Conservation (phyloP, 1,284 basidiomycete genomes). For the Hypsizygus ulmarius region DNA sequence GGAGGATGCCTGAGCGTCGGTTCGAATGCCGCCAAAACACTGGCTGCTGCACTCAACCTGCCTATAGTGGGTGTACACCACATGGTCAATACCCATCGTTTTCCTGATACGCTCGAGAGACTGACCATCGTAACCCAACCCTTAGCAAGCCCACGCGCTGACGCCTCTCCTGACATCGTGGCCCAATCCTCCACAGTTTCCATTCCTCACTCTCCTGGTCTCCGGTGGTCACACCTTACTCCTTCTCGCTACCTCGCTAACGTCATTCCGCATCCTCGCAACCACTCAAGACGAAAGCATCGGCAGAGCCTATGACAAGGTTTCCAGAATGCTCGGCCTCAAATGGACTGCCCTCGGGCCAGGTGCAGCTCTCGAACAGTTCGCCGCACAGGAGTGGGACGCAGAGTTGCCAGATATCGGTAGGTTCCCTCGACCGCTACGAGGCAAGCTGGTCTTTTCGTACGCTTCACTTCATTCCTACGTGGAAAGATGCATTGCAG, state of each 20-base stretch:
- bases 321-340: slow-evolving; percentile 65
- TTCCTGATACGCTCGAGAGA: neutral
- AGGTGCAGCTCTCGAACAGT: slow-evolving; percentile 77
- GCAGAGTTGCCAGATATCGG: slow-evolving; percentile 33
- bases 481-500: slow-evolving; percentile 51
- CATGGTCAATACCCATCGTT: slow-evolving; percentile 61
- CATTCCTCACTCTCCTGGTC: slow-evolving; percentile 84
- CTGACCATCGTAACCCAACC: slow-evolving; percentile 5
- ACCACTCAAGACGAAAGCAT: slow-evolving; percentile 77
- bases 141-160: slow-evolving; percentile 90
- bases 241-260: slow-evolving; percentile 63
- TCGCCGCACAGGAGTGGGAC: slow-evolving; percentile 41
- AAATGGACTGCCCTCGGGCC: slow-evolving; percentile 60
- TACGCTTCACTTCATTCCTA: slow-evolving; percentile 72
- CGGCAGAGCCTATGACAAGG: slow-evolving; percentile 80
- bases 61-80: slow-evolving; percentile 91
- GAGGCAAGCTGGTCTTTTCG: slow-evolving; percentile 64
- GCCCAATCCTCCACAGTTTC: slow-evolving; percentile 60
- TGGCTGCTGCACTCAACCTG: slow-evolving; percentile 75
- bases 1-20: slow-evolving; percentile 77
- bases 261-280: slow-evolving; percentile 69
- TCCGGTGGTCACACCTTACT: slow-evolving; percentile 92
- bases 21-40: slow-evolving; percentile 74
- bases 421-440: slow-evolving; percentile 53
- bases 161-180: slow-evolving; percentile 76